Percentiles rank a stretch among this genome's conserved stretches.
Evolutionary conservation across 768 basidiomycete species (phyloP).

Genomic region (Boletus reticuloceps): DNA sequence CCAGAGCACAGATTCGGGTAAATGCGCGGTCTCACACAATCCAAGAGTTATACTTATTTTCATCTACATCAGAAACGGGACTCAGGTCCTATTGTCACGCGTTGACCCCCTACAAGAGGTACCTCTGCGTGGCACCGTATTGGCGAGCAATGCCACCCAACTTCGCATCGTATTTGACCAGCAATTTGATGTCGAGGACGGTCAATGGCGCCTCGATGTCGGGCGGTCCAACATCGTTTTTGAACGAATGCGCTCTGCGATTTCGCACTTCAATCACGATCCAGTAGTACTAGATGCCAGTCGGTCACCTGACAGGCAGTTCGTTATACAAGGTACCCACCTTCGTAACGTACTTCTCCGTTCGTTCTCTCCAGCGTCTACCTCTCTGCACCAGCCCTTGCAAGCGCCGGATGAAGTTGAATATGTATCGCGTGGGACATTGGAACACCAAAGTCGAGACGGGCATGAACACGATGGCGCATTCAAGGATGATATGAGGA

Average conservation of each 20-base stretch:
- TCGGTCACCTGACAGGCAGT: constrained; percentile 40
- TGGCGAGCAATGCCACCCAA: constrained; percentile 48
- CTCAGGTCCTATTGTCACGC: constrained; percentile 62
- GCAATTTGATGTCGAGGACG: constrained; percentile 41
- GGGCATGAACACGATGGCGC: constrained; percentile 38
- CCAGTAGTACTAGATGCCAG: constrained; percentile 39
- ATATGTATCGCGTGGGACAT: constrained; percentile 36
- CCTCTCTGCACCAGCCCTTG: constrained; percentile 29
- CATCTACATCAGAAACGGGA: constrained; percentile 56
- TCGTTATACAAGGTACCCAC: constrained; percentile 65
- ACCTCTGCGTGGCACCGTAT: constrained; percentile 53
- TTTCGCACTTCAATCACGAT: constrained; percentile 55
- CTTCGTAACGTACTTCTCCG: constrained; percentile 70
- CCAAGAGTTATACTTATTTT: background rate
- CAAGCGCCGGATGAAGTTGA: constrained; percentile 39
- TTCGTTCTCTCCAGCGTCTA: constrained; percentile 41
- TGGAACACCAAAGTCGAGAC: constrained; percentile 37
- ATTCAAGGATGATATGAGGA: constrained; percentile 69
- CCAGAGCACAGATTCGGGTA: constrained; percentile 73
- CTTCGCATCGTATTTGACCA: constrained; percentile 60
- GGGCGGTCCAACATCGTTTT: constrained; percentile 64
- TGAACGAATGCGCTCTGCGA: constrained; percentile 67
- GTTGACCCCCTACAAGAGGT: constrained; percentile 58
- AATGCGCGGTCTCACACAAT: constrained; percentile 20
- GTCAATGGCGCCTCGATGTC: constrained; percentile 67